Conservation (phyloP, 1,284 basidiomycete species). For the Leccinum holopus region DNA sequence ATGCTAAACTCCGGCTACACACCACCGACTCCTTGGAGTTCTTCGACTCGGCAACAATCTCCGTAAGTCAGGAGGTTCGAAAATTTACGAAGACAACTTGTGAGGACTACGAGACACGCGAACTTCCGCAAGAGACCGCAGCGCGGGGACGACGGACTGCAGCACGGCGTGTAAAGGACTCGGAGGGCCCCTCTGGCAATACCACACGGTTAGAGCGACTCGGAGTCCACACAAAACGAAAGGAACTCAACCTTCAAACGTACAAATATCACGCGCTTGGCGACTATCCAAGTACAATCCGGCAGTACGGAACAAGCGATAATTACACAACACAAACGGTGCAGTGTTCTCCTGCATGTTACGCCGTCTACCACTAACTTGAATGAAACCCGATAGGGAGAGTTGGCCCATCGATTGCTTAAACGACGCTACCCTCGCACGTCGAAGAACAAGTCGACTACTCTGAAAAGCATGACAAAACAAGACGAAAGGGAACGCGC, state of each 20-base stretch:
- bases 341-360: not conserved
- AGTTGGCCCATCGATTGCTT: not conserved
- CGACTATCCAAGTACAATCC: not conserved
- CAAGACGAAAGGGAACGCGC: not conserved
- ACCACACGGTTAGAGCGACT: not conserved
- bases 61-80: not conserved
- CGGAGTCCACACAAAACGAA: not conserved
- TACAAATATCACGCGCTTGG: not conserved
- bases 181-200: too few relatives aligned
- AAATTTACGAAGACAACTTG: not conserved
- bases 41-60: not conserved
- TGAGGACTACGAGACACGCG: not conserved
- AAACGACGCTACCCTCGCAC: not conserved
- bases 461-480: not conserved
- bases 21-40: not conserved
- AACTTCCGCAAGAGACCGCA: not conserved
- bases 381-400: not conserved
- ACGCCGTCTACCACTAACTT: not conserved
- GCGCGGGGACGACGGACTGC: not conserved
- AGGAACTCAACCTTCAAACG: not conserved
- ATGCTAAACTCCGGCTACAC: too few relatives aligned
- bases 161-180: too few relatives aligned
- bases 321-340: not conserved
- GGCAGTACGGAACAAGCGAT: not conserved
- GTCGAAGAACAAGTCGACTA: not conserved